Base-by-base conservation (phyloP, 371 early-diverging fungal genomes). In the Mortierella sp. region DNA sequence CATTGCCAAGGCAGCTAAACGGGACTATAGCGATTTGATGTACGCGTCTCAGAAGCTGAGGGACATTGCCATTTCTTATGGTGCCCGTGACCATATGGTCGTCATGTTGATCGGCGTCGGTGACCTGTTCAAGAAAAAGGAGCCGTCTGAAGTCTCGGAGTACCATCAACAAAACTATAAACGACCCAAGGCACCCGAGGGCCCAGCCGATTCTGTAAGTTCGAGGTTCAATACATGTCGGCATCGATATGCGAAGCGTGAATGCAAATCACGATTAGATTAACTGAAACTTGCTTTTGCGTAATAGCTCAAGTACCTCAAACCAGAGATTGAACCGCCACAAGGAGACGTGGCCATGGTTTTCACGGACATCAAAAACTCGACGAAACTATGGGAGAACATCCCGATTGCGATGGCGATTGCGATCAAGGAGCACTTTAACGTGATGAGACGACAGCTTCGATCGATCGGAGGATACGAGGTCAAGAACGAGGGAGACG, bases 401-500 rank as follows among this genome's bases (percentile, higher is more conserved):
- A 92, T 95, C 70, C 94, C 95, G 1, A 92, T 92, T 34, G 96
- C 96, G 6, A 98, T 98, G 98, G 92, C 95, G 64, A 91, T 93
- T 31, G 96, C 98, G 9, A 95, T 97, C 87, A 95, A 96, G 86
- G 93, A 94, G 34, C 98, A 98, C 87, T 97, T 98, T 87, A 81
- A 86, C 16, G 91, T 95, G 5, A 96, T 98, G 96, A 91, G 98
- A 11, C 91, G 95, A 64, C 92, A 95, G 46, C 89, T 98, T 57
- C 91, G 96, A 61, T 92, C 92, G 54, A 93, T 95, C 53, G 97
- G 97, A 50, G 99, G 99, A 26, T 98, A 98, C 82, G 99, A 98
- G 86, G 99, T 98, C 70, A 98, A 98, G 86, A 98, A 98, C 4
- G 99, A 98, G 91, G 99, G 99, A 53, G 99, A 98, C 85, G 97